These are phyloP conservation scores for Cyclotella baltica DNA, from an alignment of 108 stramenopile species.

Conservation along the genomic window DNA sequence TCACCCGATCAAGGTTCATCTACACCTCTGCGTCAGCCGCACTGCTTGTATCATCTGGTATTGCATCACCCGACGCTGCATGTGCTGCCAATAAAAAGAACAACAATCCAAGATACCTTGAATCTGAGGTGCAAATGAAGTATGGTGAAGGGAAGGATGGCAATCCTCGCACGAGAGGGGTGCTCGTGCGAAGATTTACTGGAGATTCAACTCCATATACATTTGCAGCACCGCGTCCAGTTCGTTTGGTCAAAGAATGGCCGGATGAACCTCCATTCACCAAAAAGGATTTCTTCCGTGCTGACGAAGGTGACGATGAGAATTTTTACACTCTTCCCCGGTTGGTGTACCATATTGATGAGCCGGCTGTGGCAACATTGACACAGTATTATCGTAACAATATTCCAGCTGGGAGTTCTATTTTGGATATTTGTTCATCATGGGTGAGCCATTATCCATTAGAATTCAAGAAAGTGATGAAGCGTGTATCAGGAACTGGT, in stretches of 20 bases:
- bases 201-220: constrained; percentile 85
- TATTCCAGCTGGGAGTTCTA: constrained; percentile 69
- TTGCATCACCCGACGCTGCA: constrained; percentile 22
- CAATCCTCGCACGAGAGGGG: constrained; percentile 80
- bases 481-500: constrained; percentile 83
- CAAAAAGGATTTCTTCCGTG: constrained; percentile 83
- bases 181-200: constrained; percentile 80
- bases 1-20: constrained; percentile 37
- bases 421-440: constrained; percentile 95
- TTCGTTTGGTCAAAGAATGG: constrained; percentile 84
- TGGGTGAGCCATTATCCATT: constrained; percentile 91
- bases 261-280: constrained; percentile 83
- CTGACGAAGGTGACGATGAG: constrained; percentile 84
- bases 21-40: constrained; percentile 39
- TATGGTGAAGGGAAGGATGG: constrained; percentile 69
- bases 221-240: constrained; percentile 66
- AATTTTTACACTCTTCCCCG: constrained; percentile 89
- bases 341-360: constrained; percentile 94
- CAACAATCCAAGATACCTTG: constrained; percentile 80
- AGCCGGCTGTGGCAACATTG: constrained; percentile 82
- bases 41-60: constrained; percentile 23
- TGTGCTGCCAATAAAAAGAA: constrained; percentile 33
- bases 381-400: constrained; percentile 92
- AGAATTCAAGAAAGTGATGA: constrained; percentile 82
- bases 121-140: constrained; percentile 82